Evolutionary conservation across 1,284 basidiomycete species (phyloP).

Genomic region (Ceratobasidium sp.): DNA sequence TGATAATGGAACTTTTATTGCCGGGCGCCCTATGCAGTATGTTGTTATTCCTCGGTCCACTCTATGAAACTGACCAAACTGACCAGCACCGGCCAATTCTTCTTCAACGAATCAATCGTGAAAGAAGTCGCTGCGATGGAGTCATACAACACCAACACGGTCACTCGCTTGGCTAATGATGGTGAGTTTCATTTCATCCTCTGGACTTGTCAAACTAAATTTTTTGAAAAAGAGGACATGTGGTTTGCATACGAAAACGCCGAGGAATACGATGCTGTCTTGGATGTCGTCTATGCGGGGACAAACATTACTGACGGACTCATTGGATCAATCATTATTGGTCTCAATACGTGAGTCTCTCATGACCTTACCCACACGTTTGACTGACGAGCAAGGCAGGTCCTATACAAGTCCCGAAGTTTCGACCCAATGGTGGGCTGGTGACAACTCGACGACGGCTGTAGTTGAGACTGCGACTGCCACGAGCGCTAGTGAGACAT

Average conservation of each 20-base stretch:
- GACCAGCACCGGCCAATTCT: conserved; percentile 23
- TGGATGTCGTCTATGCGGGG: conserved; percentile 31
- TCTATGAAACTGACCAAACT: background rate
- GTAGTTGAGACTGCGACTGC: background rate
- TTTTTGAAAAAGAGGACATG: background rate
- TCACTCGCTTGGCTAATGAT: conserved; percentile 30
- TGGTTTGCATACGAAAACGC: conserved; percentile 37
- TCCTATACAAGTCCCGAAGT: conserved; percentile 23
- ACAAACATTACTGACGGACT: conserved; percentile 12
- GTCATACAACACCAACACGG: conserved; percentile 26
- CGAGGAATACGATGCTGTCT: conserved; percentile 22
- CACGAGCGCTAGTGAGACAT: background rate
- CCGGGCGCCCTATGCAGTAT: conserved; percentile 27
- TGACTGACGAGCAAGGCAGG: background rate
- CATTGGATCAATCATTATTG: conserved; percentile 27
- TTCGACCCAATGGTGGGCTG: conserved; percentile 32
- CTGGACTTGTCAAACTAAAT: background rate
- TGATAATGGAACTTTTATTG: conserved; percentile 31
- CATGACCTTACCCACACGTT: background rate
- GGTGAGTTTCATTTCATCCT: background rate
- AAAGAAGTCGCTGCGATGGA: conserved; percentile 14
- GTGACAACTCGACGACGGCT: background rate
- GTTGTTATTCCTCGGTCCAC: background rate
- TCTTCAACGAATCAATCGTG: conserved; percentile 23
- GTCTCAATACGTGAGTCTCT: conserved; percentile 22